Evolutionary conservation across 768 basidiomycete species (phyloP).

Genomic region (Exidia glandulosa): DNA sequence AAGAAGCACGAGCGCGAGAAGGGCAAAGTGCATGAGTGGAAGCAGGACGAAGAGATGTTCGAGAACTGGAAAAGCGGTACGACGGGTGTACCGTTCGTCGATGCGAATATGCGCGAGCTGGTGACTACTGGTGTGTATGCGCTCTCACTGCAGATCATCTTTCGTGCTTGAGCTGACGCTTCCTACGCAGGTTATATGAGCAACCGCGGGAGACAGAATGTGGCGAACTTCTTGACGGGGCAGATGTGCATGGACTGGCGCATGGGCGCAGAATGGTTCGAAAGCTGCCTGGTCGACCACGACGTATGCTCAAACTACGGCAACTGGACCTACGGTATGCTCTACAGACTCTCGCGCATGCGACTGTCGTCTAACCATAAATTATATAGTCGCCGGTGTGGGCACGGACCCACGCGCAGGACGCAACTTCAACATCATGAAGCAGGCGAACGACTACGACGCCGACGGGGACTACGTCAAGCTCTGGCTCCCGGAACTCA

Average conservation of each 20-base stretch:
- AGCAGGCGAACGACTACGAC: background rate
- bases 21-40: slow-evolving; percentile 12
- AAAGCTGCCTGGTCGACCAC: slow-evolving; percentile 27
- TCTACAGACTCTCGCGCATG: background rate
- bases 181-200: slow-evolving; percentile 26
- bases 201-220: slow-evolving; percentile 34
- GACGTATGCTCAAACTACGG: slow-evolving; percentile 13
- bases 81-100: slow-evolving; percentile 31
- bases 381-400: background rate
- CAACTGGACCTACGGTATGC: slow-evolving; percentile 4
- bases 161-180: background rate
- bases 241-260: slow-evolving; percentile 33
- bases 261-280: slow-evolving; percentile 34
- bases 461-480: background rate
- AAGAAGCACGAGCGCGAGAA: slow-evolving; percentile 16
- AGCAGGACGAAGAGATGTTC: slow-evolving; percentile 6
- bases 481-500: background rate
- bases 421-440: background rate
- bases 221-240: slow-evolving; percentile 30
- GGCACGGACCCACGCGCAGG: background rate
- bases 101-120: slow-evolving; percentile 28
- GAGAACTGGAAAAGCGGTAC: slow-evolving; percentile 21
- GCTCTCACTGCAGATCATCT: background rate
- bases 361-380: background rate
- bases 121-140: background rate